These are phyloP conservation scores for Sarocladiaceae sp. DNA, from an alignment of 2,329 filamentous ascomycete genomes.

Conservation along the genomic window DNA sequence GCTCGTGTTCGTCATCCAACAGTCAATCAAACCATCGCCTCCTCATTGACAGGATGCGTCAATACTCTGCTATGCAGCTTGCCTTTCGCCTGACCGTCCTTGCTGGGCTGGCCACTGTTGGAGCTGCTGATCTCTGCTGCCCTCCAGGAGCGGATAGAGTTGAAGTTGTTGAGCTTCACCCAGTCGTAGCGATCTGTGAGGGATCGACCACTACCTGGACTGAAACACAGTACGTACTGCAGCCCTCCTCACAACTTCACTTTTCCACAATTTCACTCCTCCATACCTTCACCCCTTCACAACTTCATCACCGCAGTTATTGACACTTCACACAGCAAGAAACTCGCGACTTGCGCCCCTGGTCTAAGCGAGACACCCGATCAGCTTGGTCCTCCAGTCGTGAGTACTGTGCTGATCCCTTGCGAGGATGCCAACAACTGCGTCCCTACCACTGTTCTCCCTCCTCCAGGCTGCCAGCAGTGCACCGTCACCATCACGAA, in stretches of 20 bases:
- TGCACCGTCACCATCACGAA: not conserved
- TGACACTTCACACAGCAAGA: not conserved
- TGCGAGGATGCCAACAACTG: not conserved
- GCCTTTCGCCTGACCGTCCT: no score
- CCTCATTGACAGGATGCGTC: no score
- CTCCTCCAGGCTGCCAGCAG: not conserved
- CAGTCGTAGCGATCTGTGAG: not conserved
- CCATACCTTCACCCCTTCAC: no score
- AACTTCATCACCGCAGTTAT: not conserved
- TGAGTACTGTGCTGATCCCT: no score
- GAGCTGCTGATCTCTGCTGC: not conserved
- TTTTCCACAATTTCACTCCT: no score
- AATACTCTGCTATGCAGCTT: no score
- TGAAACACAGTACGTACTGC: not conserved
- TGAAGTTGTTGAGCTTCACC: not conserved
- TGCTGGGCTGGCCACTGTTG: not conserved
- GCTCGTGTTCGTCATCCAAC: no score
- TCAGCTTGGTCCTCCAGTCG: no score
- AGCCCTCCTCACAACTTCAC: no score
- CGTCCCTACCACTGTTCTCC: not conserved
- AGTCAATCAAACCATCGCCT: no score
- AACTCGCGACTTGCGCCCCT: not conserved
- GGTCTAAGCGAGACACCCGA: not conserved
- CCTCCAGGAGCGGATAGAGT: not conserved
- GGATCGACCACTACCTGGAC: not conserved